A percentile compares a stretch with the other conserved stretches of the same genome.
Evolutionary conservation across 2,329 filamentous ascomycete genomes (phyloP).

Genomic region (Pseudocercospora pini-densiflorae): DNA sequence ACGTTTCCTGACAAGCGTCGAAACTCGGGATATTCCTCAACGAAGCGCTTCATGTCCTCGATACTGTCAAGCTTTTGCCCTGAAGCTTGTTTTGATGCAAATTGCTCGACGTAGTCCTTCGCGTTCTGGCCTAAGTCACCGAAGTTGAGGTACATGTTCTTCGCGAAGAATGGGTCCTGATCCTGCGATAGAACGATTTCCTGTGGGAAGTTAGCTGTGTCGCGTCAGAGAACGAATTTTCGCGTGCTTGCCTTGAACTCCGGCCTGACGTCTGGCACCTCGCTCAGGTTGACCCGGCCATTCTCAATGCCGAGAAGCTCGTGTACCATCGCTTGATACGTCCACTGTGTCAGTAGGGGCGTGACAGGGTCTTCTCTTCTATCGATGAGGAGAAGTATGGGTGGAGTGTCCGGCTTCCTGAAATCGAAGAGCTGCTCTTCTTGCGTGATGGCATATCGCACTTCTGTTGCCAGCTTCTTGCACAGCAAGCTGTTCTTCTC

Average conservation of each 20-base stretch:
- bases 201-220: conserved; percentile 33
- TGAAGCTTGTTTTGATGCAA: conserved; percentile 96
- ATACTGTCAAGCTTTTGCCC: conserved; percentile 97
- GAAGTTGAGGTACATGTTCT: conserved; percentile 99
- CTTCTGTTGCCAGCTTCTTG: conserved; percentile 91
- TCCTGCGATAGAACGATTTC: conserved; percentile 96
- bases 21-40: conserved; percentile 98
- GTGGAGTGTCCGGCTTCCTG: conserved; percentile 89
- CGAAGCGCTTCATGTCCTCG: conserved; percentile 98
- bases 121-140: conserved; percentile 94
- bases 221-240: background rate
- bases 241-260: conserved; percentile 35
- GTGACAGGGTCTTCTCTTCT: conserved; percentile 94
- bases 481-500: conserved; percentile 87
- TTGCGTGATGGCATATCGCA: conserved; percentile 90
- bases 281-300: conserved; percentile 86
- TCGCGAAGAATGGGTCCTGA: conserved; percentile 98
- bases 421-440: conserved; percentile 98
- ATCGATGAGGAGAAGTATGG: conserved; percentile 88
- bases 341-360: conserved; percentile 95
- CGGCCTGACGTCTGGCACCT: conserved; percentile 45
- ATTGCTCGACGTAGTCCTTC: conserved; percentile 98
- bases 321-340: conserved; percentile 99
- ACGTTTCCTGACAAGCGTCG: conserved; percentile 96
- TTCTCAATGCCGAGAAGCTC: conserved; percentile 93